Percentiles rank a stretch among this genome's conserved stretches.
Conservation (phyloP, 1,139 yeast species). For the Starmera stellimalicola region DNA sequence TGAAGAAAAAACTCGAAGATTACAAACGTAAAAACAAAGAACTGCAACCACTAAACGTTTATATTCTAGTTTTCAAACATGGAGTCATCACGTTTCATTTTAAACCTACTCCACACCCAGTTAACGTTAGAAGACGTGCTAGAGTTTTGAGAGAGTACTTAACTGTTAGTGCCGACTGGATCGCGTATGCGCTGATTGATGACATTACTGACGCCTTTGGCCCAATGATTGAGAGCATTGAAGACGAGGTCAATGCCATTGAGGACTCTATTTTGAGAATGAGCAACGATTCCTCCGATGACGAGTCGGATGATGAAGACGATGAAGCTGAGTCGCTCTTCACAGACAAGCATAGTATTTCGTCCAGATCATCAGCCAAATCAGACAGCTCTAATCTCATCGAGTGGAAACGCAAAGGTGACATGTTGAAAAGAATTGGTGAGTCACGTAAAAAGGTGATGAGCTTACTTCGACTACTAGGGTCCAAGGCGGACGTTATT, state of each 20-base stretch:
- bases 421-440: conserved; percentile 89
- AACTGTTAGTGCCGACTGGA: conserved; percentile 92
- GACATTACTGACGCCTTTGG: conserved; percentile 97
- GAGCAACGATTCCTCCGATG: conserved; percentile 62
- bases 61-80: conserved; percentile 80
- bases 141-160: conserved; percentile 79
- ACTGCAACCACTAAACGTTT: conserved; percentile 84
- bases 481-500: conserved; percentile 93
- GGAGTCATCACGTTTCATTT: conserved; percentile 93
- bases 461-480: conserved; percentile 76
- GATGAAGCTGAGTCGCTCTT: conserved; percentile 16
- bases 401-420: conserved; percentile 89
- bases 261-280: conserved; percentile 83
- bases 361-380: conserved; percentile 23
- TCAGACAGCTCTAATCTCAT: conserved; percentile 40
- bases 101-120: conserved; percentile 92
- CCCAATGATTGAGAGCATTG: conserved; percentile 90
- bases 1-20: not conserved
- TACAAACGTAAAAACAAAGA: conserved; percentile 33
- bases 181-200: conserved; percentile 91
- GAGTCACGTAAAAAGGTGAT: conserved; percentile 91
- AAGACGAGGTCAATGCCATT: conserved; percentile 82
- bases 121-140: conserved; percentile 89
- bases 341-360: conserved; percentile 11
- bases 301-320: conserved; percentile 28